phyloP scores from a whole-genome alignment of 1,284 basidiomycete genomes.

The Apiotrichum gamsii region DNA sequence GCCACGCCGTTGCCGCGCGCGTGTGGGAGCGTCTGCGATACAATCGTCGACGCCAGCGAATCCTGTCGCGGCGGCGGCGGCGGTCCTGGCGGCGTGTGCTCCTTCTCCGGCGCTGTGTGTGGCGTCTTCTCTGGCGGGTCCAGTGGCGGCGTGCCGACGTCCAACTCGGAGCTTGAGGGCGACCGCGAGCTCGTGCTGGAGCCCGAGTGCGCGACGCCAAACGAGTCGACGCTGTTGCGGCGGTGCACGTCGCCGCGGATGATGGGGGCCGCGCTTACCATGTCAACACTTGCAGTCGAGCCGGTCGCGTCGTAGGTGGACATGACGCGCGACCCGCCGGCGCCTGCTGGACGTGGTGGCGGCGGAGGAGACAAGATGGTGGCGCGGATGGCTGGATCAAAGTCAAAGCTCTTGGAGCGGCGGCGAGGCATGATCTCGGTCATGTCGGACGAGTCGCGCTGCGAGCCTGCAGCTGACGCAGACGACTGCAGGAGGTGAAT shows the following conservation, averaged over 20 bases:
- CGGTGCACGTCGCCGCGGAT: background rate
- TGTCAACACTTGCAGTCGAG: no score
- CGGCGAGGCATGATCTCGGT: constrained; percentile 1
- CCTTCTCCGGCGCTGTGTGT: no score
- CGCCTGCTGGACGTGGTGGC: constrained; percentile 3
- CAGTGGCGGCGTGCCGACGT: constrained; percentile 11
- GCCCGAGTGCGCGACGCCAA: constrained; percentile 5
- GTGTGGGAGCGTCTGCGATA: no score
- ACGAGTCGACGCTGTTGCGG: constrained; percentile 9
- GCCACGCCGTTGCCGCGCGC: no score
- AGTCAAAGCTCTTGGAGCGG: constrained; percentile 6
- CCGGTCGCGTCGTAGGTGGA: background rate
- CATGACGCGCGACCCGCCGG: background rate
- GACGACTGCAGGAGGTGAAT: no score
- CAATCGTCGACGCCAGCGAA: no score
- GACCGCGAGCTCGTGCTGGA: constrained; percentile 1
- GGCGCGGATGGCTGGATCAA: constrained; percentile 2
- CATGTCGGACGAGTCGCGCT: background rate
- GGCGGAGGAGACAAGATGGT: constrained; percentile 13
- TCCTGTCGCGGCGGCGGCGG: no score
- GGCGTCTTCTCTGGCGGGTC: background rate
- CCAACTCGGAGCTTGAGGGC: constrained; percentile 10
- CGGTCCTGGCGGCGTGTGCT: no score
- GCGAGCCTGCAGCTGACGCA: background rate
- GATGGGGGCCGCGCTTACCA: background rate